Base-by-base conservation (phyloP, 805 yeast genomes). In the Cephaloascus albidus region DNA sequence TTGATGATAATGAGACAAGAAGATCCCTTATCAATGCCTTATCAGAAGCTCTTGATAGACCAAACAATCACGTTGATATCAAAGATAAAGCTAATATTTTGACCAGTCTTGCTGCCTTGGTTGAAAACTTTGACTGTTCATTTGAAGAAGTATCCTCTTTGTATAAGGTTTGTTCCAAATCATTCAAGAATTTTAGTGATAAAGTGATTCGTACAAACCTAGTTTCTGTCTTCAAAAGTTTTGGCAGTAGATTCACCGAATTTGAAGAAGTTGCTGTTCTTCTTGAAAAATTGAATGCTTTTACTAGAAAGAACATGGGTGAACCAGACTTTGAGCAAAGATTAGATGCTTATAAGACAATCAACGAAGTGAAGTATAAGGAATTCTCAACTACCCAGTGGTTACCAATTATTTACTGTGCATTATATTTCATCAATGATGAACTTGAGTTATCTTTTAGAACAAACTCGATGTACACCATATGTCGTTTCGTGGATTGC, bases 271-370 rank as follows among this genome's bases (percentile, higher is more conserved):
- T 81, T 20, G 74, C 81, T 1, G 49, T 51, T 0, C 55, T 87
- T n/a, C 53, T 86, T 12, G 60, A 60, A 2, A 87, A 78, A 31
- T 61, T 90, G 43, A 89, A 93, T 53, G 66, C 96, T 0, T 85
- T 67, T 50, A 76, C 88, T 0, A 52, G 54, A 2, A 73, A 60
- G 28, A 69, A 85, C 39, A 60, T 87, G 40, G 79, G 77, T 26
- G 88, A 83, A 45, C 79, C 83, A 34, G 95, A 93, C 58, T 90
- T 81, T 55, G 90, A 79, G 42, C 72, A 73, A 39, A 70, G 95
- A 43, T 62, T 90, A 36, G 63, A 68, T 3, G 85, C 90, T 0
- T 90, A 76, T 55, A 74, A 76, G 39, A 53, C 51, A 15, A 66
- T 90, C 38, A 84, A 78, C 48, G 93, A 85, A 43, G 56, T 54